Evolutionary conservation across 371 early-diverging fungal genomes (phyloP), one percentile per base, ranked within the genome.

Genomic region (Circinella minor): DNA sequence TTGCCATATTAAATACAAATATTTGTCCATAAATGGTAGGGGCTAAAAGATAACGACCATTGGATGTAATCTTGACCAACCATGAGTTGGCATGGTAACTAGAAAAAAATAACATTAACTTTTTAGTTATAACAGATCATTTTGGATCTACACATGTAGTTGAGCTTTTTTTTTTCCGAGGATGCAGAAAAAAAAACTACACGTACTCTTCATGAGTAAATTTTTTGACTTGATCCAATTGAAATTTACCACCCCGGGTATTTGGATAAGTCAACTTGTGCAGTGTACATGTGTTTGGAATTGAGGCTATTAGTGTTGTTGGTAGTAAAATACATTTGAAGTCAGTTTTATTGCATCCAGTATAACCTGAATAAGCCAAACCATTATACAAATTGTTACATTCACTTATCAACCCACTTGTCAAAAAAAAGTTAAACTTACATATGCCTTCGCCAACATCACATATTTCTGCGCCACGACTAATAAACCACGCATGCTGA

Each of bases 81-180:
- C 97, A 96, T 46, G 96, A 95, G 72, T 96, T 96, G 17, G 96
- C 89, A 71, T 90, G 84, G 69, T 96, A 93, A 63, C 91, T 93
- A 67, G 36, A 47, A 18, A 8, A 18, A 17, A 37, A 8, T 48
- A 11, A 47, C 15, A 15, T 15, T 15, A 3, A 9, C 0, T 11
- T 47, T 15, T 47, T 15, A 15, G 47, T 9, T 9, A 47, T 9
- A n/a, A 61, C 20, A 62, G 47, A 55, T 17, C 36, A 11, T 37
- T 17, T 36, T 27, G 27, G 27, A 27, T 1, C 27, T 27, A 27
- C 27, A 27, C 27, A 27, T 27, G 27, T 2, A 27, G 27, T 27
- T 27, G 27, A 27, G 27, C 27, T 27, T 27, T 27, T 27, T 27
- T 27, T 27, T 27, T 27, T n/a, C n/a, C 27, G 27, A 27, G 20